Evolutionary conservation across 2,329 filamentous ascomycete species (phyloP).

Genomic region (Arachnomyces sp.): DNA sequence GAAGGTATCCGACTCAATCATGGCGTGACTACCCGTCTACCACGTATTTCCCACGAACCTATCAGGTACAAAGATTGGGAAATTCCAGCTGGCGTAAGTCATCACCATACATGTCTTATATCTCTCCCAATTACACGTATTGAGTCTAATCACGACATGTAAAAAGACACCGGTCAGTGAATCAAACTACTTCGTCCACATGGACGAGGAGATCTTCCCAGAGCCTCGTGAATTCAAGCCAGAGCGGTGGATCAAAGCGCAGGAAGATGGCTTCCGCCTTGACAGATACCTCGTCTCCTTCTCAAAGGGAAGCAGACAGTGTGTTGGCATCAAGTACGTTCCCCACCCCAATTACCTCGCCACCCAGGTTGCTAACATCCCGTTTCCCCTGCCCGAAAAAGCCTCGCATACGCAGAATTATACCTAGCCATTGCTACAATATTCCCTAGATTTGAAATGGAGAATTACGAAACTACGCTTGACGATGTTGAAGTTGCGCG

Average conservation of each 20-base stretch:
- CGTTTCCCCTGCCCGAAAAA: not conserved
- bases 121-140: not conserved
- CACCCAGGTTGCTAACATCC: not conserved
- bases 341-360: not conserved
- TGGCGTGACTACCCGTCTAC: constrained; percentile 22
- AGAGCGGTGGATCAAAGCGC: constrained; percentile 15
- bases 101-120: too few relatives aligned
- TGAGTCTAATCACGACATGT: not conserved
- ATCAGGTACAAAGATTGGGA: constrained; percentile 11
- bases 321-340: constrained; percentile 15
- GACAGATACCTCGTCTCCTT: constrained; percentile 16
- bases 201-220: constrained; percentile 15
- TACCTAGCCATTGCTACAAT: constrained; percentile 9
- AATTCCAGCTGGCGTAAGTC: constrained; percentile 10
- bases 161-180: constrained; percentile 17
- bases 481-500: constrained; percentile 14
- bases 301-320: constrained; percentile 13
- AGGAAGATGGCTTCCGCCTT: constrained; percentile 8
- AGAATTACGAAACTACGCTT: constrained; percentile 13
- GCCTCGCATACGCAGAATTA: not conserved
- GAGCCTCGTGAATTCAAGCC: constrained; percentile 14
- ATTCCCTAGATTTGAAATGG: constrained; percentile 14
- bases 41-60: constrained; percentile 18
- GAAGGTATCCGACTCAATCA: constrained; percentile 27
- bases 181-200: constrained; percentile 15